Base-by-base conservation (phyloP, 257 asterid genomes). In the Jaltomata sinuosa region DNA sequence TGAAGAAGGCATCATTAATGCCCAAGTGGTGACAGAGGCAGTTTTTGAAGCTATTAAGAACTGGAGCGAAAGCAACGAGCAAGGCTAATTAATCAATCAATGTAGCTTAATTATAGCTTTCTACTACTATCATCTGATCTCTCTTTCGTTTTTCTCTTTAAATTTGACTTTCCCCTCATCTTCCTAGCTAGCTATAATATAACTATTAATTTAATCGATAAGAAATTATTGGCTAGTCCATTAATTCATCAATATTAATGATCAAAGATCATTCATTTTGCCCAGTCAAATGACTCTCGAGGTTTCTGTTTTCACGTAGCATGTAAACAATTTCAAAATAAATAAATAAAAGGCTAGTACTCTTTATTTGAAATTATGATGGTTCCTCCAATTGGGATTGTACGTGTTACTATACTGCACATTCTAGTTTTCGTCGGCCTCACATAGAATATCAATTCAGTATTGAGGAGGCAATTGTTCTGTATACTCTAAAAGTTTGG, bases 11-110 rank as follows among this genome's bases (percentile, higher is more conserved):
- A 27, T 83, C 77, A 38, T 77, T 79, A 90, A 90, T 74, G 93
- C 92, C 1, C 89, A 89, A 52, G 90, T 83, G 88, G 96, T 96
- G 93, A 89, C 93, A 87, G 87, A 90, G 79, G 92, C 94, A 52
- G 86, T 96, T 83, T 85, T 84, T 22, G 89, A 87, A 67, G 91
- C 98, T 53, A 92, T 96, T 91, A 94, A 90, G 92, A 93, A 88
- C 84, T 94, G 98, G 99, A 88, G 84, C 49, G 96, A 84, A 85
- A 89, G 86, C 84, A 80, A 76, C 36, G 45, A 62, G 50, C 61
- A 84, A 32, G 83, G 86, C 67, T 79, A 80, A 83, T 49, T 79
- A 68, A 29, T 49, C 74, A 57, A 76, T 49, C 49, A 36, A 77
- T 49, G 59, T 29, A 47, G 29, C 25, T 77, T 77, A 15, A 22